A percentile compares a stretch with the other conserved stretches of the same genome.
phyloP scores from a whole-genome alignment of 2,329 filamentous ascomycete genomes.

The Fragosphaeria purpurea region DNA sequence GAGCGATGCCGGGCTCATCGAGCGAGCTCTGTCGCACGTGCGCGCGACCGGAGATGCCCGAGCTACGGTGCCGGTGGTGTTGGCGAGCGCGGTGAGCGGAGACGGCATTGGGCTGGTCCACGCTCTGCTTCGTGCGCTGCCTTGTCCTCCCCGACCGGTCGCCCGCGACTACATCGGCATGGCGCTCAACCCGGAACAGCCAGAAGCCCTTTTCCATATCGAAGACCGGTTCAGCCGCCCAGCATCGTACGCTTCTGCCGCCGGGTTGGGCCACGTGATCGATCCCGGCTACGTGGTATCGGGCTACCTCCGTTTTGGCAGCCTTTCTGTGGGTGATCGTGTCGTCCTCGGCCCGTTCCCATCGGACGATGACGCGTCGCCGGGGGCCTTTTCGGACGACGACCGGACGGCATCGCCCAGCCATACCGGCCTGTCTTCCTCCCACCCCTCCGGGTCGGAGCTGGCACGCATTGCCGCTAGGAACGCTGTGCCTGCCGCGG shows the following conservation, averaged over 20 bases:
- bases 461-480: constrained; percentile 41
- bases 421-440: constrained; percentile 40
- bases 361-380: constrained; percentile 41
- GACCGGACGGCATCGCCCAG: constrained; percentile 37
- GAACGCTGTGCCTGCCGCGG: constrained; percentile 41
- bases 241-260: constrained; percentile 44
- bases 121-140: constrained; percentile 67
- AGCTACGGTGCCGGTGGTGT: constrained; percentile 65
- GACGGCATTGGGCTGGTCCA: constrained; percentile 74
- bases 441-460: constrained; percentile 44
- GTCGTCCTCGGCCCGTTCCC: constrained; percentile 73
- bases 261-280: constrained; percentile 26
- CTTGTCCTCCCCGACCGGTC: constrained; percentile 50
- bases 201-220: constrained; percentile 68
- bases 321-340: constrained; percentile 65
- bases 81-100: constrained; percentile 81
- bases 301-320: constrained; percentile 72
- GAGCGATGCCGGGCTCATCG: constrained; percentile 48
- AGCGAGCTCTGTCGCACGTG: constrained; percentile 43
- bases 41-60: constrained; percentile 30
- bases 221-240: constrained; percentile 80
- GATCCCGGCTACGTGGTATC: constrained; percentile 65
- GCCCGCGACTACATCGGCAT: constrained; percentile 44
- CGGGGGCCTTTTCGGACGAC: constrained; percentile 29
- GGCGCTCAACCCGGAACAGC: constrained; percentile 48